phyloP scores from a whole-genome alignment of 23 red algal genomes.

The Gracilaria vermiculophylla region DNA sequence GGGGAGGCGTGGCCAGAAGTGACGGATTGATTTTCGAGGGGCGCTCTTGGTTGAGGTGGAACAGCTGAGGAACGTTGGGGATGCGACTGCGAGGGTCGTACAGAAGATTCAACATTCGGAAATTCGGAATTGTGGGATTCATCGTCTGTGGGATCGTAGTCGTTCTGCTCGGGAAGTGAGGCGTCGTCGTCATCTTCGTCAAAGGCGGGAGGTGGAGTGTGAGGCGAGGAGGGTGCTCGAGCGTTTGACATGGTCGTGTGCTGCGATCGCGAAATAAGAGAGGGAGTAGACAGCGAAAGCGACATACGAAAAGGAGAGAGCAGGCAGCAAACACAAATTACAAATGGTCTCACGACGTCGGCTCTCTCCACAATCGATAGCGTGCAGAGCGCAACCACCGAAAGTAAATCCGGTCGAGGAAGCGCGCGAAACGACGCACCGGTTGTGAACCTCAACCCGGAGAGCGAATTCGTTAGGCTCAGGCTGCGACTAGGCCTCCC shows the following conservation, averaged over 20 bases:
- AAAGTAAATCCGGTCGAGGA: too few relatives aligned
- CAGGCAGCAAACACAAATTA: not conserved
- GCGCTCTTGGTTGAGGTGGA: not conserved
- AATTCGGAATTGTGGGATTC: constrained; percentile 11
- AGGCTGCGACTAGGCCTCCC: too few relatives aligned
- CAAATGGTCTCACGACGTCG: too few relatives aligned
- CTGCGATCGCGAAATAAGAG: not conserved
- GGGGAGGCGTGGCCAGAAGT: constrained; percentile 32
- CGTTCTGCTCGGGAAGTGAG: constrained; percentile 13
- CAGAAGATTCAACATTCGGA: not conserved
- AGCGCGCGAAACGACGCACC: too few relatives aligned
- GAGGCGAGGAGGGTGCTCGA: not conserved
- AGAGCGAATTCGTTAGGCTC: too few relatives aligned
- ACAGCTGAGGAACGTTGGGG: not conserved
- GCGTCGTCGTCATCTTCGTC: constrained; percentile 25
- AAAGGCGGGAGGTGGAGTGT: not conserved
- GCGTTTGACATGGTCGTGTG: constrained; percentile 10
- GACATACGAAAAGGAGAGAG: not conserved
- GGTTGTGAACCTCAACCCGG: too few relatives aligned
- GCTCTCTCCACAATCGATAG: too few relatives aligned
- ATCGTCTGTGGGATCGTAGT: constrained; percentile 10
- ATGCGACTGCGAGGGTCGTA: not conserved
- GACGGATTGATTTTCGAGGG: constrained; percentile 6
- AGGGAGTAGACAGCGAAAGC: not conserved
- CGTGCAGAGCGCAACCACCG: too few relatives aligned